A percentile compares a stretch with the other conserved stretches of the same genome.
phyloP scores from a whole-genome alignment of 495 filamentous ascomycete species.

The Lophiostoma macrostomum region DNA sequence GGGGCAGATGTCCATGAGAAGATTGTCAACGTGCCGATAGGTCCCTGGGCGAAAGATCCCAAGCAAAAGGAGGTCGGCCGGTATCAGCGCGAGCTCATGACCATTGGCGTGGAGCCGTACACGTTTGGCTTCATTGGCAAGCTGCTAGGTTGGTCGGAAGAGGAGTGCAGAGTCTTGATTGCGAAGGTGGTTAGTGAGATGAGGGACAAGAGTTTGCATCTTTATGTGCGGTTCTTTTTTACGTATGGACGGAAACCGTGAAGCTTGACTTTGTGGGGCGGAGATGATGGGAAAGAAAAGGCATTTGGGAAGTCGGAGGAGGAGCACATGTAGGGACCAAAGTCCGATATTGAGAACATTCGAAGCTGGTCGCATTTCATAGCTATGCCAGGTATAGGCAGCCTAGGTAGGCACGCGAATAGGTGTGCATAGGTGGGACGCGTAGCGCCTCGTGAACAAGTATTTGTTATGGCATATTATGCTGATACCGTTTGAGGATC shows the following conservation, averaged over 20 bases:
- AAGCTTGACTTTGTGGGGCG: no score
- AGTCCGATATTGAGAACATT: no score
- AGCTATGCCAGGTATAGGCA: no score
- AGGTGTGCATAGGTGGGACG: no score
- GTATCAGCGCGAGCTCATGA: constrained; percentile 23
- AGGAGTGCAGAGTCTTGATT: constrained; percentile 21
- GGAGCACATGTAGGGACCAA: no score
- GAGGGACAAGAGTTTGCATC: constrained; percentile 11
- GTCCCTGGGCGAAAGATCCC: constrained; percentile 34
- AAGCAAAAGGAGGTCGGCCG: constrained; percentile 35
- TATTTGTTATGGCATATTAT: no score
- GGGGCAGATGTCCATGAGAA: constrained; percentile 30
- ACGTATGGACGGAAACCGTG: constrained; percentile 18
- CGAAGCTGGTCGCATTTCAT: no score
- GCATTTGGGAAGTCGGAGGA: no score
- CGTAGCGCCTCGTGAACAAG: no score
- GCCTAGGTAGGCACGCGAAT: no score
- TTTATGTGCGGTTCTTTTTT: constrained; percentile 25
- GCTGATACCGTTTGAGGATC: no score
- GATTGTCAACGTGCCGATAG: constrained; percentile 33
- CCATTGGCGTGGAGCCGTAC: constrained; percentile 26
- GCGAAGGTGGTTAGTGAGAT: constrained; percentile 29
- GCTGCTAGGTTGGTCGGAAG: constrained; percentile 23
- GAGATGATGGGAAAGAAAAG: no score
- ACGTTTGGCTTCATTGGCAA: constrained; percentile 28